Evolutionary conservation across 1,139 yeast genomes (phyloP), one percentile per base, ranked within the genome.

Genomic region (Tardiomyces digboiensis): DNA sequence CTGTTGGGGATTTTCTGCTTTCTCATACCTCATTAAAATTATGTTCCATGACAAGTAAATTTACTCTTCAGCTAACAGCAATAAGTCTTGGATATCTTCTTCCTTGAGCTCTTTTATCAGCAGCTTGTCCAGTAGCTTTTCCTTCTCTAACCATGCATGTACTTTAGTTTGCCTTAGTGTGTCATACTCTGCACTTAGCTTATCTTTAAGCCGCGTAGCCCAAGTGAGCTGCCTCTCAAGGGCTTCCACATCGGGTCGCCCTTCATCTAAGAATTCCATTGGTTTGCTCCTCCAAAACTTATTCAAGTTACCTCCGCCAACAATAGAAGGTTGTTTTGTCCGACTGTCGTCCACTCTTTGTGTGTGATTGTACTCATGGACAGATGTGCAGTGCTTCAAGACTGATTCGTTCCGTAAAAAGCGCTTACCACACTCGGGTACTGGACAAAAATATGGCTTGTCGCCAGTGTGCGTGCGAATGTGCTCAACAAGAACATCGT

Each of bases 401-500:
- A 83, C 65, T 1, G 81, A 83, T 50, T 78, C 85, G 1, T 80
- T 68, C 46, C 81, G 60, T 0, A 77, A 71, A 54, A 80, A 81
- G 43, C 72, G 72, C 48, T 76, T 72, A 46, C 74, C 76, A 61
- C 91, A 83, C 54, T 80, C 87, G 1, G 87, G 87, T 13, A 81
- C 68, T 0, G 79, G 72, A 57, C 93, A 83, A 51, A 71, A 76
- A 55, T 76, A 80, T 26, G 85, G 85, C 52, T 74, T 73, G 54
- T 80, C 85, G 0, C 83, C 81, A 0, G 85, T 76, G 57, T 82
- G 89, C 2, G 77, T 69, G 43, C 86, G 61, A 54, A 81, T 67
- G 56, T 82, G 89, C 0, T 82, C 70, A 1, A 78, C 70, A 29
- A 82, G 67, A 1, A 82, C 82, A 60, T 76, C 74, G 46, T 80